Percentiles rank a stretch among this genome's conserved stretches.
Conservation (phyloP, 2,329 filamentous ascomycete species). For the Diaporthe sp. region DNA sequence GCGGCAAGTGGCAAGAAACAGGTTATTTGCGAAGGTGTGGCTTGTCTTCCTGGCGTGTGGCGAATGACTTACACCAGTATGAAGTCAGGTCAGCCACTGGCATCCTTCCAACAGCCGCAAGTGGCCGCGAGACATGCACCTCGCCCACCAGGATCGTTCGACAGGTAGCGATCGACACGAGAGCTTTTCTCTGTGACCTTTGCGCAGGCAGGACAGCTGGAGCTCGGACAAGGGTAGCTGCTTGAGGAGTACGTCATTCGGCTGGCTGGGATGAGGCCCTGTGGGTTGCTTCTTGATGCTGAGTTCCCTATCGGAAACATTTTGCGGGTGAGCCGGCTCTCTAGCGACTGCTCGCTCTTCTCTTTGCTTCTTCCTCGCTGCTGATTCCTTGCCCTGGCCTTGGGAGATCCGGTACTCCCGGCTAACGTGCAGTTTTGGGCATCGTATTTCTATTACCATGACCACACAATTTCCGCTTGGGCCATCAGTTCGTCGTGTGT, state of each 20-base stretch:
- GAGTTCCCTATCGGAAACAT: constrained; percentile 15
- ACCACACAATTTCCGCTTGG: not conserved
- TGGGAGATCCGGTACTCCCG: not conserved
- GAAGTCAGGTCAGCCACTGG: constrained; percentile 28
- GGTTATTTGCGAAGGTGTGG: constrained; percentile 41
- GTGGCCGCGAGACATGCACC: constrained; percentile 19
- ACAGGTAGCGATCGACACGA: constrained; percentile 32
- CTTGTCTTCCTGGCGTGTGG: constrained; percentile 39
- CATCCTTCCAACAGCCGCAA: constrained; percentile 7
- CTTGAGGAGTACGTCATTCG: constrained; percentile 34
- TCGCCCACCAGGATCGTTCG: constrained; percentile 23
- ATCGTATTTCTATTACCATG: not conserved
- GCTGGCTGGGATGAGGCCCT: constrained; percentile 9
- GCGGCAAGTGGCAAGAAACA: constrained; percentile 38
- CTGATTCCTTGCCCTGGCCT: not conserved
- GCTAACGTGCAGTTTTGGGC: not conserved
- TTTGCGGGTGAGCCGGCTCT: constrained; percentile 8
- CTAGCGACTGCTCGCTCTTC: no score
- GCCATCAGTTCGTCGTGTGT: not conserved
- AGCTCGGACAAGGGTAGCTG: constrained; percentile 16
- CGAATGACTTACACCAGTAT: constrained; percentile 40
- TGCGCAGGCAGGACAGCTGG: not conserved
- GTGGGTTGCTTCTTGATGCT: constrained; percentile 12
- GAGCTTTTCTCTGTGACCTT: not conserved
- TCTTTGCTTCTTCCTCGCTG: constrained; percentile 6